Evolutionary conservation across 2,329 filamentous ascomycete species (phyloP).

Genomic region (Sporothrix protearum): DNA sequence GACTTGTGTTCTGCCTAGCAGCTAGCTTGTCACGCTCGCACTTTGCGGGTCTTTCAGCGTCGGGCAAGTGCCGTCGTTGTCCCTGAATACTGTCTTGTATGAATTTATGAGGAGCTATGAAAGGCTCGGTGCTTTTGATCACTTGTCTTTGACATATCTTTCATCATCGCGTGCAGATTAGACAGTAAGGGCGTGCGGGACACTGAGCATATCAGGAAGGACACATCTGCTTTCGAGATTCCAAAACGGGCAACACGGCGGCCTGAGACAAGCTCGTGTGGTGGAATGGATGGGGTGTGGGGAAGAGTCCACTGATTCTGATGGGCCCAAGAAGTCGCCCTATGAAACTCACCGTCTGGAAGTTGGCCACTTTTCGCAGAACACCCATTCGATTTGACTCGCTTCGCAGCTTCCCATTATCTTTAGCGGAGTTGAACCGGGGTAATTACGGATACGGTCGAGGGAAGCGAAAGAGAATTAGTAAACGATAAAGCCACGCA

Average conservation of each 20-base stretch:
- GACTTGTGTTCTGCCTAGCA: too few species aligned
- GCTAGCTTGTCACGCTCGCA: too few species aligned
- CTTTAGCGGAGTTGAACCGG: background rate
- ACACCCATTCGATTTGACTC: background rate
- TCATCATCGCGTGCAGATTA: background rate
- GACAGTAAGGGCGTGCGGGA: background rate
- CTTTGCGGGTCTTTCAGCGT: background rate
- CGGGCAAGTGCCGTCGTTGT: background rate
- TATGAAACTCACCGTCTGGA: too few species aligned
- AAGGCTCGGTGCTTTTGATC: background rate
- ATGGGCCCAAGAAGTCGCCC: too few species aligned
- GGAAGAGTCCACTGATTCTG: background rate
- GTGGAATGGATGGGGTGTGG: background rate
- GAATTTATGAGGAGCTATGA: background rate
- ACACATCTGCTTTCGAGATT: background rate
- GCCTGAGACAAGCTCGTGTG: background rate
- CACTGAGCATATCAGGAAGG: background rate
- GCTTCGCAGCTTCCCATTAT: background rate
- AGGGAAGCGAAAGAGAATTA: too few species aligned
- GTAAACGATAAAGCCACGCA: background rate
- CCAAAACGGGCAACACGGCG: background rate
- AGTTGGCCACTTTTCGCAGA: too few species aligned
- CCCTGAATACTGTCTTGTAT: background rate
- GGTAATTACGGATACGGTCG: too few species aligned
- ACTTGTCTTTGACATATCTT: too few species aligned